These are phyloP conservation scores for Ustilago esculenta DNA, from an alignment of 1,284 basidiomycete species.

Conservation along the genomic window DNA sequence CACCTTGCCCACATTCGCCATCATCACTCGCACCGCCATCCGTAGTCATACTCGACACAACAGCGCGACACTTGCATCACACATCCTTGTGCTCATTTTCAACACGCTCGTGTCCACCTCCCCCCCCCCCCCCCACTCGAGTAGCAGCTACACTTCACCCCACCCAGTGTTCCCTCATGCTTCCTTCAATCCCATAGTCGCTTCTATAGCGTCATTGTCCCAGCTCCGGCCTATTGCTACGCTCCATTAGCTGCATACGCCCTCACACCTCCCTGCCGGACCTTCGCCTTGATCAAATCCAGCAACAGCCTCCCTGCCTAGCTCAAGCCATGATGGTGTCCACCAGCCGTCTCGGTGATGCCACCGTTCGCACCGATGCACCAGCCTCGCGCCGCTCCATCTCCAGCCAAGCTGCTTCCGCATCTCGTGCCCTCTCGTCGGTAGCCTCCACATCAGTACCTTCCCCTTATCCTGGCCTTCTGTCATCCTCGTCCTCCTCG, in stretches of 20 bases:
- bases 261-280: too few species aligned
- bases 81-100: too few species aligned
- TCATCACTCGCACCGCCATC: too few species aligned
- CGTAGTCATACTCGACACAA: too few species aligned
- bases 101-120: too few species aligned
- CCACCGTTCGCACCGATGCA: neutral
- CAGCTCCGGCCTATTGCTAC: neutral
- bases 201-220: conserved; percentile 9
- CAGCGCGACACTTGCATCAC: too few species aligned
- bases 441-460: conserved; percentile 14
- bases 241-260: conserved; percentile 2
- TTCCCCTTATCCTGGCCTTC: conserved; percentile 19
- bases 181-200: neutral
- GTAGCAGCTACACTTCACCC: too few species aligned
- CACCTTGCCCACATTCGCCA: too few species aligned
- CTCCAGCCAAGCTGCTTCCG: conserved; percentile 36
- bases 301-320: neutral
- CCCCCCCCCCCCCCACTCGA: too few species aligned
- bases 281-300: too few species aligned
- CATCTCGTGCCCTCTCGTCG: conserved; percentile 12
- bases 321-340: conserved; percentile 11
- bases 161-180: conserved; percentile 3
- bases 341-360: conserved; percentile 4
- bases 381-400: conserved; percentile 30
- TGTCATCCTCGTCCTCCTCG: conserved; percentile 19